Conservation (phyloP, 1,139 yeast species). For the Cylindricascospora bacillispora region DNA sequence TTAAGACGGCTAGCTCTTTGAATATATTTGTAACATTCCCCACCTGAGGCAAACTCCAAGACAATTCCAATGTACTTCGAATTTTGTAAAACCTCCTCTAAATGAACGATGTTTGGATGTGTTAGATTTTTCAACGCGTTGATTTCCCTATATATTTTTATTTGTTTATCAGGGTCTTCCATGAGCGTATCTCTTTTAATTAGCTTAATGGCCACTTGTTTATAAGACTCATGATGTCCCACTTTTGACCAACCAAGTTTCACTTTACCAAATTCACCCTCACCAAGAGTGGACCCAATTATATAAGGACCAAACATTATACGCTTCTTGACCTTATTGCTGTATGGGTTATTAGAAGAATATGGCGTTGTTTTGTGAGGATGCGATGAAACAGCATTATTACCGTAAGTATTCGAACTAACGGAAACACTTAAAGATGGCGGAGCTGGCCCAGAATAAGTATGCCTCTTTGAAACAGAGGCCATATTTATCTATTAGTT, state of each 20-base stretch:
- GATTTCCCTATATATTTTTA: constrained; percentile 85
- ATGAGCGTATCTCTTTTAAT: constrained; percentile 78
- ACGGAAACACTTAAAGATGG: too few species aligned
- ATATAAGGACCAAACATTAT: constrained; percentile 65
- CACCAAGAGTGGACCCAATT: constrained; percentile 90
- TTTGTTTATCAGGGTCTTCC: constrained; percentile 73
- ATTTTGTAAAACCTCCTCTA: constrained; percentile 87
- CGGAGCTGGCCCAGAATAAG: constrained; percentile 3
- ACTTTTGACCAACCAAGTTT: constrained; percentile 78
- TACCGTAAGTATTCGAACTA: too few species aligned
- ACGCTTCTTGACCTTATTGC: constrained; percentile 33
- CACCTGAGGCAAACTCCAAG: constrained; percentile 92
- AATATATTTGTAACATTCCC: constrained; percentile 90
- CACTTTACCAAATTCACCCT: constrained; percentile 96
- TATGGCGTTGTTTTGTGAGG: constrained; percentile 1
- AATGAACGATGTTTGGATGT: constrained; percentile 85
- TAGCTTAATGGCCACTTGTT: constrained; percentile 87
- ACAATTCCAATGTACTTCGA: constrained; percentile 95
- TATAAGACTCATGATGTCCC: constrained; percentile 15
- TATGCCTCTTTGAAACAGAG: constrained; percentile 4
- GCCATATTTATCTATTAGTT: constrained; percentile 3
- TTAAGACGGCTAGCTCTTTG: constrained; percentile 75
- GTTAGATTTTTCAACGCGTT: constrained; percentile 74
- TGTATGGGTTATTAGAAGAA: too few species aligned
- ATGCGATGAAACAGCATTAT: constrained; percentile 1